Evolutionary conservation across 495 filamentous ascomycete species (phyloP), one percentile per base, ranked within the genome.

Genomic region (Penicillium salamii): DNA sequence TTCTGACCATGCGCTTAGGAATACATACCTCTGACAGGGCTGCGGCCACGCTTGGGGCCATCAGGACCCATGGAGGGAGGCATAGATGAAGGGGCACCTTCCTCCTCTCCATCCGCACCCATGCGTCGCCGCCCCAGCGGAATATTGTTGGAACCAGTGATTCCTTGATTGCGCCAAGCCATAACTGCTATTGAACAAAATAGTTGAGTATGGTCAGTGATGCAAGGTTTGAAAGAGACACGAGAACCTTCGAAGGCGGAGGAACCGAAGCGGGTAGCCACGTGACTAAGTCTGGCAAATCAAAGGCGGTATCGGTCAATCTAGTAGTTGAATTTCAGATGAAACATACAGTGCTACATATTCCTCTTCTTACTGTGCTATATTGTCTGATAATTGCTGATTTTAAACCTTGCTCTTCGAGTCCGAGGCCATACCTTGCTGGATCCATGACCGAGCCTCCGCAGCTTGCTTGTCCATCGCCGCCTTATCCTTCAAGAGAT

Each of bases 111-210:
- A 42, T 87, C 85, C 45, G 79, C 87, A 44, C 80, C 84, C 56
- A 97, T 95, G 52, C 91, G 88, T 59, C 95, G 90, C 50, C 85
- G 78, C 54, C 95, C 95, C 50, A 99, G 73, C 54, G 95, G 95
- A 62, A 97, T 93, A 58, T 97, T 97, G 74, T 99, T 99, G 36
- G 95, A 97, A 39, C 95, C 95, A 11, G 95, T 99, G 63, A 96
- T 93, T 45, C 95, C 95, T 77, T 95, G 90, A 60, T 84, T 88
- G 67, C 91, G 85, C 91, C 91, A 95, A 55, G 90, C 78, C 91
- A 95, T 96, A 19, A 53, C 59, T 50, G 33, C 46, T 53, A 37
- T 35, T 40, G 29, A 23, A 35, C 50, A 33, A 49, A 42, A 42
- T 23, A 55, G 40, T 43, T 36, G 12, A 19, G 6, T 26, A n/a